Base-by-base conservation (phyloP, 2,329 filamentous ascomycete genomes). In the Curvularia eragrostidis region DNA sequence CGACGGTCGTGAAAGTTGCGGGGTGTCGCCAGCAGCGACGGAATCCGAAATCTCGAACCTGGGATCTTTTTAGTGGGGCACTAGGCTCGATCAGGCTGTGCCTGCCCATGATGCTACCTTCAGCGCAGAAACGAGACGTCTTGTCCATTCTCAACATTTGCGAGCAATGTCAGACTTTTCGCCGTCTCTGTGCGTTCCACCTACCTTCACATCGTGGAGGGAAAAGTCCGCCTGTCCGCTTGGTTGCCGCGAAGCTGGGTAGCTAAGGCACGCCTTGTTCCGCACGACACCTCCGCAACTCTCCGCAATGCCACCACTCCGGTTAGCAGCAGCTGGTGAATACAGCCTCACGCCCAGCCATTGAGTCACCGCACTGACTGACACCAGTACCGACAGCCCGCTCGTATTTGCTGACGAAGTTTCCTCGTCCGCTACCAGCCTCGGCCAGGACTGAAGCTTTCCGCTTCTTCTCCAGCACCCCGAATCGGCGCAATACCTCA, bases 271-370 rank as follows among this genome's bases (percentile, higher is more conserved):
- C 43, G 26, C n/a, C 54, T 56, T 58, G 55, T 48, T 58, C 61
- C 52, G 44, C 23, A 24, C 52, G 53, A 62, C 62, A 62, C 62
- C 64, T 63, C 60, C 65, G 63, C 66, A 61, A 53, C 57, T 59
- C 56, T 62, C 63, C 64, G 66, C 65, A 62, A 72, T 72, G 69
- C 57, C 69, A 42, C 59, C 56, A 39, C 53, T 68, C 46, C 63
- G 64, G 54, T 52, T 50, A 34, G 34, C 64, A 48, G 56, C 65
- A 48, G 56, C 64, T 52, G 64, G 71, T 73, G 58, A 42, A 38
- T 32, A 47, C 43, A 32, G 5, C 41, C 48, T 44, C 52, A 42
- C 26, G 10, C 19, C 12, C 38, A 48, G 43, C 58, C 62, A 65
- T 65, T 64, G 56, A 58, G 12, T 48, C 53, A 26, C 18, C 7